phyloP scores from a whole-genome alignment of 192 early-diverging fungal species.

The Entomortierella chlamydospora region DNA sequence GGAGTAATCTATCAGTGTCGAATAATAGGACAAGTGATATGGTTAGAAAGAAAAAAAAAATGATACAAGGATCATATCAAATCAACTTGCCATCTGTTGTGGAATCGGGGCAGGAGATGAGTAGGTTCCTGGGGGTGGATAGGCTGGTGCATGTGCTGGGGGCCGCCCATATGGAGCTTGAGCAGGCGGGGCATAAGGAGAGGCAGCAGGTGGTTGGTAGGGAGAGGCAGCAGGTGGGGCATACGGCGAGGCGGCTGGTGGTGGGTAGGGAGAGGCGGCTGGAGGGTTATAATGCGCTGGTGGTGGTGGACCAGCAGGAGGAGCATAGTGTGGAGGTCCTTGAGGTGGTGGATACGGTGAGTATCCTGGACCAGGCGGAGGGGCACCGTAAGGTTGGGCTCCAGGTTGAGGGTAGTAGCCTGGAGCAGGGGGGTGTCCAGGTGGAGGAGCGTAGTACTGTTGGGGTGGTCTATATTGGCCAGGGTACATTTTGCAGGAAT shows the following conservation, averaged over 20 bases:
- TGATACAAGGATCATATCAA: slow-evolving; percentile 17
- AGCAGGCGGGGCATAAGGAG: slow-evolving; percentile 2
- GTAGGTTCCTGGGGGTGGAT: neutral
- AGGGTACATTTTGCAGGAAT: slow-evolving; percentile 24
- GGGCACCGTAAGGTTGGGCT: slow-evolving; percentile 21
- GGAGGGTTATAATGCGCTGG: slow-evolving; percentile 7
- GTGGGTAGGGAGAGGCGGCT: neutral
- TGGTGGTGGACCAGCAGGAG: neutral
- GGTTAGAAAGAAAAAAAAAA: neutral
- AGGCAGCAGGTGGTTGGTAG: slow-evolving; percentile 9
- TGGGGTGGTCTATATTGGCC: slow-evolving; percentile 29
- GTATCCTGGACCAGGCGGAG: slow-evolving; percentile 16
- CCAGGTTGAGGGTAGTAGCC: slow-evolving; percentile 21
- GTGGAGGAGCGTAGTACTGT: slow-evolving; percentile 13
- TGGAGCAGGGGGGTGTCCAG: slow-evolving; percentile 19
- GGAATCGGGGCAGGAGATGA: slow-evolving; percentile 9
- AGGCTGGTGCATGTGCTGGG: slow-evolving; percentile 4
- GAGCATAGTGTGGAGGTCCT: slow-evolving; percentile 26
- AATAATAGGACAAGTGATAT: neutral
- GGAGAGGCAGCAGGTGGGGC: slow-evolving; percentile 13
- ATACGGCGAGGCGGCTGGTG: slow-evolving; percentile 14
- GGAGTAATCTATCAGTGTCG: slow-evolving; percentile 26
- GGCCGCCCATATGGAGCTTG: neutral
- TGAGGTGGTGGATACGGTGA: too few species aligned
- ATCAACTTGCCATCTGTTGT: slow-evolving; percentile 44